phyloP scores from a whole-genome alignment of 2,329 filamentous ascomycete genomes.

The Periconia digitata region DNA sequence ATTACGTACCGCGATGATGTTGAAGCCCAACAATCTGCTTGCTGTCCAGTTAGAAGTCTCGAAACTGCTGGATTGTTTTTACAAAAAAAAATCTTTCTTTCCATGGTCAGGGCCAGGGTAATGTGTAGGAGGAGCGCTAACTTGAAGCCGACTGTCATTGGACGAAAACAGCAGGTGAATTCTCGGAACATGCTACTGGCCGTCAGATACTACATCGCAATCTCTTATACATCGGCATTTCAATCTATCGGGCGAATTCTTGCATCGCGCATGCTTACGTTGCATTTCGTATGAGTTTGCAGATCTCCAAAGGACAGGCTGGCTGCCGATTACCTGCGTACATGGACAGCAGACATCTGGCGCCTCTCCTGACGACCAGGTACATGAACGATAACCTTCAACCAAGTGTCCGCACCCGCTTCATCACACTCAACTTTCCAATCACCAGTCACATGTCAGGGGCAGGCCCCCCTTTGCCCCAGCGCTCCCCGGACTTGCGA shows the following conservation, averaged over 20 bases:
- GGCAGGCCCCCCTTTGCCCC: not conserved
- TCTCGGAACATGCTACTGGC: constrained; percentile 20
- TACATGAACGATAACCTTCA: constrained; percentile 1
- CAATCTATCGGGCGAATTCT: constrained; percentile 19
- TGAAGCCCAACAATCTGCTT: not conserved
- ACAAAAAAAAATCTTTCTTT: too few relatives aligned
- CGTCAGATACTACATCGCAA: constrained; percentile 17
- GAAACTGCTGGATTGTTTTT: too few relatives aligned
- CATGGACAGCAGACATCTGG: constrained; percentile 25
- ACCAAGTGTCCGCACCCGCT: constrained; percentile 1
- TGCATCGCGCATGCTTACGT: constrained; percentile 4
- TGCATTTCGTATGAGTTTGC: not conserved
- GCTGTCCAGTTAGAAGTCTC: not conserved
- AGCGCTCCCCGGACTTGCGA: not conserved
- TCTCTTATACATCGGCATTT: constrained; percentile 21
- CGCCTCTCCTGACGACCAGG: constrained; percentile 15
- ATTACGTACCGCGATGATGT: constrained; percentile 3
- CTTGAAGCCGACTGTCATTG: constrained; percentile 6
- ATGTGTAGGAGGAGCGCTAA: not conserved
- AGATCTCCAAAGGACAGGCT: not conserved
- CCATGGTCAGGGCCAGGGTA: not conserved
- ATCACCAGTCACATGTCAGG: not conserved
- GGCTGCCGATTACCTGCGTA: constrained; percentile 4
- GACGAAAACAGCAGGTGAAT: constrained; percentile 16
- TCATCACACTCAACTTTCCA: not conserved